Percentiles rank a stretch among this genome's conserved stretches.
These are phyloP conservation scores for Trametes elegans DNA, from an alignment of 768 basidiomycete species.

Conservation along the genomic window DNA sequence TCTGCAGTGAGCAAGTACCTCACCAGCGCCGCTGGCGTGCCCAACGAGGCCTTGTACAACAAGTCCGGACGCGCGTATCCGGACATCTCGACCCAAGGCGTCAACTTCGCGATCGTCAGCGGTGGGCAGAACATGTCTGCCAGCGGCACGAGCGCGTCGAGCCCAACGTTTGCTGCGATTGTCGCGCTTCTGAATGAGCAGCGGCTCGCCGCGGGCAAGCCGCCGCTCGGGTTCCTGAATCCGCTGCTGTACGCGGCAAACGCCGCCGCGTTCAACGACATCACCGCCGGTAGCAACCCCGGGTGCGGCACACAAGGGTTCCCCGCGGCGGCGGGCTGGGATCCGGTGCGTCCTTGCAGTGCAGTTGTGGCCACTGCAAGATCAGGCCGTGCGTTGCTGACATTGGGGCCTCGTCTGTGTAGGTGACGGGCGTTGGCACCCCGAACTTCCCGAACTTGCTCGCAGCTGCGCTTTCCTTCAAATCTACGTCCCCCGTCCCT, in stretches of 20 bases:
- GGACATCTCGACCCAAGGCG: conserved; percentile 62
- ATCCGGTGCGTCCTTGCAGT: conserved; percentile 26
- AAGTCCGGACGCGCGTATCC: conserved; percentile 45
- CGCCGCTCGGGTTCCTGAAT: conserved; percentile 36
- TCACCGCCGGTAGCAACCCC: conserved; percentile 24
- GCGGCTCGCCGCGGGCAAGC: conserved; percentile 29
- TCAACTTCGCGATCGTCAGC: conserved; percentile 42
- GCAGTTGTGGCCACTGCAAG: not conserved
- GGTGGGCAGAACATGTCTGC: conserved; percentile 22
- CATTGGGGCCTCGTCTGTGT: not conserved
- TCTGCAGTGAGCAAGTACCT: conserved; percentile 20
- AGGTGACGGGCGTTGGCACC: conserved; percentile 29
- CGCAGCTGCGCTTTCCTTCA: too few relatives aligned
- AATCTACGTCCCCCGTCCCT: not conserved
- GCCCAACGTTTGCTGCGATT: conserved; percentile 34
- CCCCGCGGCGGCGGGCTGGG: conserved; percentile 32
- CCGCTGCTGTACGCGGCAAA: conserved; percentile 21
- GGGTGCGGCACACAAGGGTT: conserved; percentile 35
- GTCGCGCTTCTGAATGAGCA: conserved; percentile 36
- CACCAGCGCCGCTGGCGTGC: conserved; percentile 13
- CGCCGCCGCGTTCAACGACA: conserved; percentile 27
- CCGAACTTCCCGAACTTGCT: conserved; percentile 23
- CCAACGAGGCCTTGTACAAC: conserved; percentile 24
- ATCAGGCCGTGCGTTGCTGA: not conserved
- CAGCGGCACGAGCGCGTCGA: conserved; percentile 34